Evolutionary conservation across 2,329 filamentous ascomycete species (phyloP), one percentile per base, ranked within the genome.

Genomic region (Septoria linicola): DNA sequence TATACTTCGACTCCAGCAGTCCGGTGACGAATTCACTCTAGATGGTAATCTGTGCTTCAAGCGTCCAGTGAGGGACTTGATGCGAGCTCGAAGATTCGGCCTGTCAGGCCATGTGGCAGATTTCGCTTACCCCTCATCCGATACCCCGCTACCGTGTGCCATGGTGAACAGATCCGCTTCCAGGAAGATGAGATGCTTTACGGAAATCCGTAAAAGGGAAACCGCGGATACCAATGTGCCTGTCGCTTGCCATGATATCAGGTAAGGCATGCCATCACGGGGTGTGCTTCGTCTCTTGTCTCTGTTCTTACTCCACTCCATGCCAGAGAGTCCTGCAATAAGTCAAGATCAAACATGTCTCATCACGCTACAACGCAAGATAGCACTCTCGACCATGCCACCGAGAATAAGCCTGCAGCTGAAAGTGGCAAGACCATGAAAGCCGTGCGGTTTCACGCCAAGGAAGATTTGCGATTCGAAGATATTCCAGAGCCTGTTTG

Each of bases 371-470:
- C 50, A 2, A 54, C 35, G 8, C 54, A 54, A 41, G 54, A 57
- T 31, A 49, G 54, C 40, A 41, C 34, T 5, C 42, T 47, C 20
- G 19, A 23, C 7, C 50, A 51, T 41, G 46, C 54, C 4, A 25
- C 36, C 13, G 50, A 56, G 34, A 52, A 56, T 32, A 21, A 41
- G 21, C 46, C 41, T 10, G 32, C 51, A 16, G 23, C 55, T 6
- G 23, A 43, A 21, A 59, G 31, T 10, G 40, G 27, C 21, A 41
- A 45, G 17, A 62, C 45, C 3, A 70, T 70, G 68, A 69, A 66
- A 43, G 68, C 68, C 5, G 59, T 69, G n/a, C 63, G 67, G n/a
- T 69, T 70, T 54, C 66, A 70, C 40, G 68, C 67, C 30, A 67
- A 67, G 49, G 59, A 66, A 41, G 68, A 70, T 42, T 43, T 70